Base-by-base conservation (phyloP, 2,329 filamentous ascomycete species). In the Alternaria atra region DNA sequence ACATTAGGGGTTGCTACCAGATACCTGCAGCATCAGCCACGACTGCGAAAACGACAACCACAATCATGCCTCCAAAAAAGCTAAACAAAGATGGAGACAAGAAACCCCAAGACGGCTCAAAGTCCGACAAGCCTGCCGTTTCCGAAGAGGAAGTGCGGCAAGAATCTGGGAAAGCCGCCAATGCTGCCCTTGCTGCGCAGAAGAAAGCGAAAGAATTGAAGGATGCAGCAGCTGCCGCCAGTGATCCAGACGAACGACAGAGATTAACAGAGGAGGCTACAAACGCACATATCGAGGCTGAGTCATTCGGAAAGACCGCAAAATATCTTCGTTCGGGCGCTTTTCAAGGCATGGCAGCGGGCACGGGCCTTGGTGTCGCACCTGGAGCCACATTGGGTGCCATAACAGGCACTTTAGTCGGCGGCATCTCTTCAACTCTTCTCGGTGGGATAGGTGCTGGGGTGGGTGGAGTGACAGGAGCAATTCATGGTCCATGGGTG, bases 291-390 rank as follows among this genome's bases (percentile, higher is more conserved):
- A 63, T 71, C 6, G 66, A 70, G 53, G 68, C 69, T 4, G 67
- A 70, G 42, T 70, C 69, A 1, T 64, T 71, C 12, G 69, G 69
- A 12, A 71, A 71, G 40, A 70, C 69, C n/a, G 69, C 69, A 52
- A 69, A 65, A 15, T 71, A 71, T 54, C 55, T 70, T 17, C 67
- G 66, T 25, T 71, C 69, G 10, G 69, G 69, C 3, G 58, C 69
- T 0, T 71, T 70, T 27, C 69, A 71, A 23, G 69, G 69, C n/a
- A 65, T 69, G 64, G 66, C 67, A 7, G 61, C 67, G 23, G 69
- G 69, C 10, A 64, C 69, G 15, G 69, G 69, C 9, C 58, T 71
- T 15, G 69, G 69, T 25, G 63, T 68, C 7, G 67, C 66, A 4
- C 67, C 69, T 3, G 68, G 67, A 12, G 69, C 64, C 6, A 63